Percentiles rank a stretch among this genome's conserved stretches.
Evolutionary conservation across 257 asterid species (phyloP).

Genomic region (Scutellaria galericulata): DNA sequence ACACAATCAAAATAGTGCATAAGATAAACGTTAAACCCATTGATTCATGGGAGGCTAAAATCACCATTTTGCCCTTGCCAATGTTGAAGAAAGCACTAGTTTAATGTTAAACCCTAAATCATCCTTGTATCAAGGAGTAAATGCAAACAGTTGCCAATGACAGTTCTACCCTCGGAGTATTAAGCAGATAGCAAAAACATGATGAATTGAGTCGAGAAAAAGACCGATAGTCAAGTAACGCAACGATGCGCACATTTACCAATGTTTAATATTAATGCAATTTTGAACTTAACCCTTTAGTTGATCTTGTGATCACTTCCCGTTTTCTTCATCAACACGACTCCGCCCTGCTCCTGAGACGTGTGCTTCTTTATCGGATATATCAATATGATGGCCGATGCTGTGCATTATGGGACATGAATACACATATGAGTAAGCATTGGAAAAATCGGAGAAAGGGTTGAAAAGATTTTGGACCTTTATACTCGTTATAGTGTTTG

Average conservation of each 20-base stretch:
- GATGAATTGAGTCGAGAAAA: not conserved
- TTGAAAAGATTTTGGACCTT: not conserved
- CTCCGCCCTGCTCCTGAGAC: too few relatives aligned
- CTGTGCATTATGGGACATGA: not conserved
- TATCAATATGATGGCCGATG: slow-evolving; percentile 1
- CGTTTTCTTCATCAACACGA: too few relatives aligned
- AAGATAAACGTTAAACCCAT: too few relatives aligned
- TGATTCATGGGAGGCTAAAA: too few relatives aligned
- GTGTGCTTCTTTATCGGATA: not conserved
- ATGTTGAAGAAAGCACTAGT: too few relatives aligned
- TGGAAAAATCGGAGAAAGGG: not conserved
- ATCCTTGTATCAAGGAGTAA: too few relatives aligned
- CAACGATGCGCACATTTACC: too few relatives aligned
- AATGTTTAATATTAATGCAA: not conserved
- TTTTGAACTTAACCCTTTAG: slow-evolving; percentile 10
- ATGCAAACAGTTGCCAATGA: too few relatives aligned
- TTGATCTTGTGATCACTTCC: slow-evolving; percentile 29
- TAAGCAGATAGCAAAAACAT: not conserved
- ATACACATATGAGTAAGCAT: not conserved
- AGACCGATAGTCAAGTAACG: not conserved
- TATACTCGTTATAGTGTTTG: not conserved
- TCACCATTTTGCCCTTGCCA: too few relatives aligned
- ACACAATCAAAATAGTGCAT: too few relatives aligned
- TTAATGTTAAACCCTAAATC: too few relatives aligned
- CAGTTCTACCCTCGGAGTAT: too few relatives aligned